Evolutionary conservation across 1,284 basidiomycete species (phyloP), one percentile per base, ranked within the genome.

Genomic region (Entoloma clypeatum): DNA sequence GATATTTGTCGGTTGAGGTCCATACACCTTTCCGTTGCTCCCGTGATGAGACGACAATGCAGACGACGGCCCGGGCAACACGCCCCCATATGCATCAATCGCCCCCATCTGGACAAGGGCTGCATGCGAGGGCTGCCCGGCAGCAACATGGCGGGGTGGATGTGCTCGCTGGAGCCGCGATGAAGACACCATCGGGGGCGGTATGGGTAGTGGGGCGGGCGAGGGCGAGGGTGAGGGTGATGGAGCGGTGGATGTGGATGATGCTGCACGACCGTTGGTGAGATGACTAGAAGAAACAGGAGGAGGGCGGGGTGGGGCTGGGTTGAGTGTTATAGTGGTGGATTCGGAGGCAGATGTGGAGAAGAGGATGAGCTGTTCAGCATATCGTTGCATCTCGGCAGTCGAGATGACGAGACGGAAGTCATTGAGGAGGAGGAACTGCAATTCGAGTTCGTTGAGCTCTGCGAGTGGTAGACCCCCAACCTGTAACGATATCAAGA

Each of bases 341-440:
- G 44, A 50, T 41, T 35, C 55, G 45, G 43, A 60, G 46, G 61
- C 53, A 8, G 71, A 68, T 41, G 72, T 68, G 11, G 80, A 79
- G 53, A 85, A 86, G 26, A 76, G 58, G 25, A 84, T 70, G 41
- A 99, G 76, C 54, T 94, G 87, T 56, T 95, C 89, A 3, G 92
- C 92, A 61, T 97, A 99, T 41, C 81, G 78, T 63, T 97, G 92
- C 85, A 98, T 92, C 67, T 98, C 95, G 27, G 88, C 82, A 13
- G 81, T 71, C 2, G 87, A 83, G 50, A 99, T 91, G 56, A 88
- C 86, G 36, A 99, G 74, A 7, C 81, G 74, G 58, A 99, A 99
- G 67, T 98, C 92, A 65, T 98, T 99, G 7, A 99, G 75, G 7
- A 98, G 81, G 3, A 99, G 72, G 61, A 99, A 99, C 54, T 98